phyloP scores from a whole-genome alignment of 441 rosid genomes.

The Erodium trifolium region DNA sequence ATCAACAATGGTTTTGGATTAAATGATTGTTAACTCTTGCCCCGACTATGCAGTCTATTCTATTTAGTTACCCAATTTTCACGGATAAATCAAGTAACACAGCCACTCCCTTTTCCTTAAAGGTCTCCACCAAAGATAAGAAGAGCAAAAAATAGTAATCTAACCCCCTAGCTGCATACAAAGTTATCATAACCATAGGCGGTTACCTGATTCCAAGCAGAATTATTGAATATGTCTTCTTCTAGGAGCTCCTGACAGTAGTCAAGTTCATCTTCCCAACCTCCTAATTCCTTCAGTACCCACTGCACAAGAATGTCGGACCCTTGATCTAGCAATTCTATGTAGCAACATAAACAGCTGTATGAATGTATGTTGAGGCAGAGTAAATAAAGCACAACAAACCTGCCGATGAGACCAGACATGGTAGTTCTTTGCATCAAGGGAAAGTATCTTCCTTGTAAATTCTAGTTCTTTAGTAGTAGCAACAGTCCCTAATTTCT shows the following conservation, averaged over 20 bases:
- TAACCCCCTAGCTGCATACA: not conserved
- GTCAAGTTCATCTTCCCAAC: conserved; percentile 85
- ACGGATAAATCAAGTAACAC: not conserved
- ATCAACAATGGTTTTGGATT: not conserved
- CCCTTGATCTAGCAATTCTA: not conserved
- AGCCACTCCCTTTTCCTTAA: not conserved
- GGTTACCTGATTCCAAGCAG: conserved; percentile 93
- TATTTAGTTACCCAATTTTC: not conserved
- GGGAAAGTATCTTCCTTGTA: conserved; percentile 46
- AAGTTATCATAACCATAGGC: not conserved
- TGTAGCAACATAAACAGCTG: not conserved
- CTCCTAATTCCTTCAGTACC: conserved; percentile 73
- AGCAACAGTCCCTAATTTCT: conserved; percentile 63
- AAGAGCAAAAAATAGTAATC: not conserved
- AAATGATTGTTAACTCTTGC: not conserved
- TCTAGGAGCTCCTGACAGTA: conserved; percentile 68
- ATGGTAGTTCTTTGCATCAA: conserved; percentile 85
- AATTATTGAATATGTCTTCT: conserved; percentile 79
- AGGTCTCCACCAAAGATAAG: not conserved
- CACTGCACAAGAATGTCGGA: conserved; percentile 39
- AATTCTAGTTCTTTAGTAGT: conserved; percentile 55
- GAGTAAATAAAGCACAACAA: conserved; percentile 19
- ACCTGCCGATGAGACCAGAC: conserved; percentile 99
- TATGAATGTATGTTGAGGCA: not conserved
- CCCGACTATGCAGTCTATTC: not conserved